These are phyloP conservation scores for Linnemannia hyalina DNA, from an alignment of 192 early-diverging fungal genomes.

Conservation along the genomic window DNA sequence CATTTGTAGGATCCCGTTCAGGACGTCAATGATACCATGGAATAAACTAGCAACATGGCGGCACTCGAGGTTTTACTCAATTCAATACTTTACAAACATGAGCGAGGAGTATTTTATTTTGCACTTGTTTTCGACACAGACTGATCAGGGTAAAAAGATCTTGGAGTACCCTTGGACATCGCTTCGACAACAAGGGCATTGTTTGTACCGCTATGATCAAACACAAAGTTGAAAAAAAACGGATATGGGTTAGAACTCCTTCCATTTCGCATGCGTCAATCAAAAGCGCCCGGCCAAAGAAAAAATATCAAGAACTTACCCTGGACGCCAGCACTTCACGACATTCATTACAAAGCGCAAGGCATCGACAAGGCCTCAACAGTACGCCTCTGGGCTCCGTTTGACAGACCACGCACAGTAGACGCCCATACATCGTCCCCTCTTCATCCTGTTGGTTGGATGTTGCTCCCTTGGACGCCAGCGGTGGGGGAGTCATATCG, in stretches of 20 bases:
- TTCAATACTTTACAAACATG: too few relatives aligned
- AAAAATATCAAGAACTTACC: slow-evolving; percentile 20
- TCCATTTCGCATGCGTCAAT: background rate
- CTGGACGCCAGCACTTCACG: slow-evolving; percentile 50
- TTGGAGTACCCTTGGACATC: slow-evolving; percentile 57
- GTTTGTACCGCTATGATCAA: slow-evolving; percentile 39
- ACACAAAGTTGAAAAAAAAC: background rate
- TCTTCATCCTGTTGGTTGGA: slow-evolving; percentile 8
- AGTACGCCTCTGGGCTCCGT: slow-evolving; percentile 44
- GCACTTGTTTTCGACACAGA: background rate
- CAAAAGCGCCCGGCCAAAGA: background rate
- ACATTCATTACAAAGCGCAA: slow-evolving; percentile 54
- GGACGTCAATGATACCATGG: background rate
- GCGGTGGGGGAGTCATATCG: slow-evolving; percentile 21
- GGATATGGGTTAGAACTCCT: background rate
- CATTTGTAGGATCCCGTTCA: background rate
- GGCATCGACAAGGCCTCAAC: slow-evolving; percentile 47
- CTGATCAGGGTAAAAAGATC: slow-evolving; percentile 36
- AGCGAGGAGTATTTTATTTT: background rate
- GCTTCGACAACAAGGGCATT: slow-evolving; percentile 52
- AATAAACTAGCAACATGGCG: background rate
- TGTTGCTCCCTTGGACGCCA: slow-evolving; percentile 1
- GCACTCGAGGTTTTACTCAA: background rate
- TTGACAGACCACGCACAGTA: slow-evolving; percentile 52
- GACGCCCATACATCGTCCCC: slow-evolving; percentile 26